Conservation (phyloP, 2,329 filamentous ascomycete genomes). For the Aspergillus bombycis region DNA sequence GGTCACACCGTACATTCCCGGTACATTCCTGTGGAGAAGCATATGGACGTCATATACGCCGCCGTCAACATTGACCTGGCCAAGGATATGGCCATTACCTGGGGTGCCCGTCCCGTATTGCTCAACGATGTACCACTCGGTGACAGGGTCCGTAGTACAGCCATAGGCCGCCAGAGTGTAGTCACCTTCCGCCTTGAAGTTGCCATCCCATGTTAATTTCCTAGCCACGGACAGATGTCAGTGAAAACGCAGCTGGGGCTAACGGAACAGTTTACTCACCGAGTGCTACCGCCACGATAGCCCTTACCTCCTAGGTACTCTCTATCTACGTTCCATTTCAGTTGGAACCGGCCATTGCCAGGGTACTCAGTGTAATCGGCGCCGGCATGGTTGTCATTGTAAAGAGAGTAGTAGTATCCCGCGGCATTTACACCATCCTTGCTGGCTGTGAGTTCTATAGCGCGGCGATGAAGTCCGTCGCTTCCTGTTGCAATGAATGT, state of each 20-base stretch:
- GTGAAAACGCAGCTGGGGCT: background rate
- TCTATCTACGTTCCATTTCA: background rate
- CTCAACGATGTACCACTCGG: constrained; percentile 8
- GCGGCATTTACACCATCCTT: background rate
- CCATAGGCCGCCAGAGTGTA: constrained; percentile 10
- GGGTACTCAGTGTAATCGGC: constrained; percentile 8
- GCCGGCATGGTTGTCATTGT: constrained; percentile 7
- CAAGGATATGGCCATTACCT: constrained; percentile 8
- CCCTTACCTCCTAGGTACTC: constrained; percentile 4
- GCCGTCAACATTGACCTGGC: constrained; percentile 3
- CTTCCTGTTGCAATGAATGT: background rate
- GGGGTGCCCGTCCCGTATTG: background rate
- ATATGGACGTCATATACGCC: constrained; percentile 7
- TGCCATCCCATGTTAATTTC: background rate
- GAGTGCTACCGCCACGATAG: constrained; percentile 4
- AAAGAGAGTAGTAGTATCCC: constrained; percentile 10
- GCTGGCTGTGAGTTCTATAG: background rate
- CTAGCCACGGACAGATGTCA: background rate
- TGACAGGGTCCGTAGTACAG: constrained; percentile 7
- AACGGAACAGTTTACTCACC: constrained; percentile 2
- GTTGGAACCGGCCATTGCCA: constrained; percentile 5
- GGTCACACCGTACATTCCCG: constrained; percentile 10
- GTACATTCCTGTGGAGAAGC: constrained; percentile 8
- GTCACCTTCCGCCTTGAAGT: constrained; percentile 3
- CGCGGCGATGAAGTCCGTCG: background rate